Evolutionary conservation across 805 yeast species (phyloP).

Genomic region (Pichia heedii): DNA sequence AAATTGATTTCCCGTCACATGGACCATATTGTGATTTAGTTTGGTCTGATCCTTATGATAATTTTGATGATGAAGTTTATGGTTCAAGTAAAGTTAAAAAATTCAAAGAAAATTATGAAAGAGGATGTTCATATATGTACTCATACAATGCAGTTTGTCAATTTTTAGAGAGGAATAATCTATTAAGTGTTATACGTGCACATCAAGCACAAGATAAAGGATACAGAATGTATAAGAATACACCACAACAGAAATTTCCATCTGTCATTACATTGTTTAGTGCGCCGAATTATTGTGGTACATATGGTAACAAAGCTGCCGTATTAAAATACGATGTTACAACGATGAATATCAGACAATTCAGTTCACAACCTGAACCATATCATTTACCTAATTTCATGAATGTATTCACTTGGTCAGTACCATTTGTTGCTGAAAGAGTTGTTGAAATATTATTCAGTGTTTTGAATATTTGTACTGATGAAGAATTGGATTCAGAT

Average conservation of each 20-base stretch:
- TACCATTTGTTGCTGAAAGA: conserved; percentile 95
- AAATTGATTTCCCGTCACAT: conserved; percentile 79
- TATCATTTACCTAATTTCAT: conserved; percentile 94
- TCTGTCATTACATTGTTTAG: conserved; percentile 83
- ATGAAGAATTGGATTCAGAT: conserved; percentile 82
- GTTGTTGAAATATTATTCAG: conserved; percentile 89
- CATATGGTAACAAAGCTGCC: conserved; percentile 92
- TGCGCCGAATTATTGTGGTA: conserved; percentile 91
- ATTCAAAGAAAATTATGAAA: conserved; percentile 54
- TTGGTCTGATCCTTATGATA: conserved; percentile 96
- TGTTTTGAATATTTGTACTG: conserved; percentile 87
- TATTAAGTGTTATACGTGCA: conserved; percentile 83
- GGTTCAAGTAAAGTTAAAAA: conserved; percentile 23
- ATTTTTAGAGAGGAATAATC: conserved; percentile 67
- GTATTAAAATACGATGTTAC: conserved; percentile 84
- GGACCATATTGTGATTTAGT: conserved; percentile 91
- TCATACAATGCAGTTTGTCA: conserved; percentile 75
- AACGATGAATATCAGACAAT: conserved; percentile 92
- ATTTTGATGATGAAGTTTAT: conserved; percentile 55
- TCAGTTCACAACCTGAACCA: conserved; percentile 89
- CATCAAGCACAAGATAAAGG: conserved; percentile 99
- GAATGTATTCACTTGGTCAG: conserved; percentile 96
- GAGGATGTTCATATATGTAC: conserved; percentile 91
- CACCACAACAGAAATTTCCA: conserved; percentile 80
- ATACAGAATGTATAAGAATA: conserved; percentile 84